phyloP scores from a whole-genome alignment of 768 basidiomycete species.

The Amanita subjunquillea region DNA sequence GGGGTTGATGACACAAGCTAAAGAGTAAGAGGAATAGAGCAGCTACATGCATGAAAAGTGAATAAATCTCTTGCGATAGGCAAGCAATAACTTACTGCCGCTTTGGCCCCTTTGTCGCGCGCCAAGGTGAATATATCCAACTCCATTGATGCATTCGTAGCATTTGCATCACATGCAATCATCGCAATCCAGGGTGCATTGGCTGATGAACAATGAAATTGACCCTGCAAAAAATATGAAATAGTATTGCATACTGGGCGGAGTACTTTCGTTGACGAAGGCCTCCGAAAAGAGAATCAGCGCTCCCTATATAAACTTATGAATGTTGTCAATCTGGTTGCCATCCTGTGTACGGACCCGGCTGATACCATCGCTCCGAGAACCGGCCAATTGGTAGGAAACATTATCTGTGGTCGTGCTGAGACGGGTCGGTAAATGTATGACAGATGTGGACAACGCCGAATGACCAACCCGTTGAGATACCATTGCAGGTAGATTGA shows the following conservation, averaged over 20 bases:
- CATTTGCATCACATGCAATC: conserved; percentile 73
- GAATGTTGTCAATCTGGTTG: neutral
- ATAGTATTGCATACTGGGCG: conserved; percentile 29
- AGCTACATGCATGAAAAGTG: conserved; percentile 31
- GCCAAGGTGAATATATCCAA: conserved; percentile 80
- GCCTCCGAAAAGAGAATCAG: conserved; percentile 78
- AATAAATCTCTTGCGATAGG: neutral
- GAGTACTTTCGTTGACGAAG: conserved; percentile 32
- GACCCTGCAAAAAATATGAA: conserved; percentile 4
- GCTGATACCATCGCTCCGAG: conserved; percentile 37
- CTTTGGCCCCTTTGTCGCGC: conserved; percentile 65
- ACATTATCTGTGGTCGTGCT: conserved; percentile 46
- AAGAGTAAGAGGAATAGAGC: conserved; percentile 64
- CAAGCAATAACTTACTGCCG: conserved; percentile 43
- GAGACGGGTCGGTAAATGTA: conserved; percentile 1
- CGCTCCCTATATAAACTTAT: conserved; percentile 45
- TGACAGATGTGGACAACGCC: neutral
- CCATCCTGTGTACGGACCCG: conserved; percentile 29
- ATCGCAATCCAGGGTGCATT: conserved; percentile 88
- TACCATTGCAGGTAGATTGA: conserved; percentile 54
- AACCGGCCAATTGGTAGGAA: conserved; percentile 49
- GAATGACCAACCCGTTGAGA: conserved; percentile 31
- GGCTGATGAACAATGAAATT: conserved; percentile 25
- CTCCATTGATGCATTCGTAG: conserved; percentile 48
- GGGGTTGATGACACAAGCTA: conserved; percentile 66